Evolutionary conservation across 2,329 filamentous ascomycete species (phyloP).

Genomic region (Scedosporium minutisporum): DNA sequence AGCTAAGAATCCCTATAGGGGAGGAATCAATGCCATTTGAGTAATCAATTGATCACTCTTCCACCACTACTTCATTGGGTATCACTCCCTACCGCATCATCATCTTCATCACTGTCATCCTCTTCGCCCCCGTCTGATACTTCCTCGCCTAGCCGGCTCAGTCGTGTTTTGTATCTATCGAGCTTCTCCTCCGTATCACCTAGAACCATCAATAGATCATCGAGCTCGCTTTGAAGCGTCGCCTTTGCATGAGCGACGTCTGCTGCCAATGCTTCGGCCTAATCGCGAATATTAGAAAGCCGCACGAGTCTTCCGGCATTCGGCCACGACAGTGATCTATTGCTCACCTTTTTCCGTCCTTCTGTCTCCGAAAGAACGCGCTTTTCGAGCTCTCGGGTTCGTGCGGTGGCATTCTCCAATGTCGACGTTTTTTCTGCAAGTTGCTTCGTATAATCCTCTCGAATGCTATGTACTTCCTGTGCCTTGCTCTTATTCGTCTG

Average conservation of each 20-base stretch:
- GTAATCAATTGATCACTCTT: slow-evolving; percentile 11
- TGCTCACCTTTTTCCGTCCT: slow-evolving; percentile 28
- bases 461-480: slow-evolving; percentile 48
- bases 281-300: not conserved
- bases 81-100: slow-evolving; percentile 23
- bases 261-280: slow-evolving; percentile 3
- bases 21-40: not conserved
- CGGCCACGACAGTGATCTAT: slow-evolving; percentile 19
- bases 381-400: slow-evolving; percentile 20
- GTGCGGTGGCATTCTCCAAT: not conserved
- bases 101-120: slow-evolving; percentile 40
- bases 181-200: slow-evolving; percentile 71
- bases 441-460: slow-evolving; percentile 24
- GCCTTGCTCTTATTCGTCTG: slow-evolving; percentile 51
- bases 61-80: slow-evolving; percentile 22
- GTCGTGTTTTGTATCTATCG: slow-evolving; percentile 61
- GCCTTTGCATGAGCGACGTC: slow-evolving; percentile 40
- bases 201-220: slow-evolving; percentile 74
- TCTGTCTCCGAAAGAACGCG: slow-evolving; percentile 40
- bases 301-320: not conserved
- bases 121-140: slow-evolving; percentile 72
- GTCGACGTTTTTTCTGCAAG: slow-evolving; percentile 19
- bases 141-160: slow-evolving; percentile 56
- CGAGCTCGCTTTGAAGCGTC: slow-evolving; percentile 64
- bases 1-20: not conserved